These are phyloP conservation scores for Sophora flavescens DNA, from an alignment of 306 rosid species.

Conservation along the genomic window DNA sequence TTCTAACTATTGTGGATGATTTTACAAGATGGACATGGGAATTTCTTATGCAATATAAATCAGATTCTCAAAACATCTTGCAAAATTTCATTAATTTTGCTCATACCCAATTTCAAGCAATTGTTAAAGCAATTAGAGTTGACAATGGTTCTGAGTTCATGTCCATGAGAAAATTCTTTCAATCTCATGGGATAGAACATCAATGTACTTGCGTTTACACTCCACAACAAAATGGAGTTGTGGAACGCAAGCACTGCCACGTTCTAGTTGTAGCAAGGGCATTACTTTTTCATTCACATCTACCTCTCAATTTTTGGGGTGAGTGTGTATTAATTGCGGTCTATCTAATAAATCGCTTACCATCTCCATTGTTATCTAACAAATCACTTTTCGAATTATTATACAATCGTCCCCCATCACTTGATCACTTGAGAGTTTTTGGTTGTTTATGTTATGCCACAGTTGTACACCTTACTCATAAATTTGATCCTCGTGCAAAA, in stretches of 20 bases:
- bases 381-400: conserved; percentile 44
- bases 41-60: conserved; percentile 11
- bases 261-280: conserved; percentile 29
- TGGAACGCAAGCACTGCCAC: conserved; percentile 40
- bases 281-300: conserved; percentile 21
- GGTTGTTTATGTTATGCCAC: conserved; percentile 44
- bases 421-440: conserved; percentile 46
- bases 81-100: conserved; percentile 21
- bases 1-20: conserved; percentile 1
- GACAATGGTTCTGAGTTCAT: conserved; percentile 37
- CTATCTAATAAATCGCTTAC: conserved; percentile 3
- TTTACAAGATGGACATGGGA: conserved; percentile 18
- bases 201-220: conserved; percentile 43
- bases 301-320: conserved; percentile 32
- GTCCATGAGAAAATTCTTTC: conserved; percentile 24
- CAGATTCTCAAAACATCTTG: not conserved
- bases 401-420: conserved; percentile 35
- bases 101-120: not conserved
- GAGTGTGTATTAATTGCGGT: conserved; percentile 28
- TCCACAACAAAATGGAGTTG: conserved; percentile 44
- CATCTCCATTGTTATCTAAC: conserved; percentile 39
- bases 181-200: conserved; percentile 34
- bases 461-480: conserved; percentile 20
- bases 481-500: conserved; percentile 32
- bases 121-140: not conserved